These are phyloP conservation scores for Achlya hypogyna DNA, from an alignment of 352 stramenopile genomes.

Conservation along the genomic window DNA sequence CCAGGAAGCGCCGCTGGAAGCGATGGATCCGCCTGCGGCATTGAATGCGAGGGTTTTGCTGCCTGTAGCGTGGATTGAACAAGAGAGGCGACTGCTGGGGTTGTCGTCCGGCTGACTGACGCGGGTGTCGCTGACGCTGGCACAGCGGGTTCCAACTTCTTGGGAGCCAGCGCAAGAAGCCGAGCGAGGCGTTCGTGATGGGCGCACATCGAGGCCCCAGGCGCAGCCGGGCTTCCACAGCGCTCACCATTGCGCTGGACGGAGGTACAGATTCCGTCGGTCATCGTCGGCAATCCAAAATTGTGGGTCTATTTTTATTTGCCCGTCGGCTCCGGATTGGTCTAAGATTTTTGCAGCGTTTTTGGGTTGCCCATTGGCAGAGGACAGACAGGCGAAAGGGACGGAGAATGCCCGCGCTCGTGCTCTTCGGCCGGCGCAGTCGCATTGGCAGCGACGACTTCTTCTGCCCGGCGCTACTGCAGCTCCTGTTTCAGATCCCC, in stretches of 20 bases:
- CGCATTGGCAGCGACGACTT: constrained; percentile 80
- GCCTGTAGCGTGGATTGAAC: background rate
- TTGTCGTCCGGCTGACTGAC: background rate
- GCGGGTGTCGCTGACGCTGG: background rate
- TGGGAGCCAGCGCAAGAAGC: constrained; percentile 68
- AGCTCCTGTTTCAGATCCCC: constrained; percentile 69
- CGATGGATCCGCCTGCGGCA: background rate
- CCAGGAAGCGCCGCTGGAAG: constrained; percentile 30
- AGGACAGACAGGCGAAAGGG: background rate
- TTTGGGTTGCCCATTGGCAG: background rate
- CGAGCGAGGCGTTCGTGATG: constrained; percentile 74
- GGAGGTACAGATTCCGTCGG: constrained; percentile 25
- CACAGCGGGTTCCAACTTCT: constrained; percentile 24
- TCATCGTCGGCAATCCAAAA: too few relatives aligned
- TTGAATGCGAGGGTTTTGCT: background rate
- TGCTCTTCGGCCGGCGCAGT: constrained; percentile 72
- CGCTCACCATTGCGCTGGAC: constrained; percentile 58
- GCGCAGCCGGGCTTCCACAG: constrained; percentile 41
- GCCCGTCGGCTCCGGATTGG: too few relatives aligned
- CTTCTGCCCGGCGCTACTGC: constrained; percentile 70
- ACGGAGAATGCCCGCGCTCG: constrained; percentile 70
- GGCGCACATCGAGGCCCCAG: constrained; percentile 40
- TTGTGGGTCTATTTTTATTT: background rate
- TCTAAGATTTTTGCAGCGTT: too few relatives aligned
- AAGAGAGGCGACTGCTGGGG: too few relatives aligned